Evolutionary conservation across 495 filamentous ascomycete species (phyloP).

Genomic region (Parmelia sp.): DNA sequence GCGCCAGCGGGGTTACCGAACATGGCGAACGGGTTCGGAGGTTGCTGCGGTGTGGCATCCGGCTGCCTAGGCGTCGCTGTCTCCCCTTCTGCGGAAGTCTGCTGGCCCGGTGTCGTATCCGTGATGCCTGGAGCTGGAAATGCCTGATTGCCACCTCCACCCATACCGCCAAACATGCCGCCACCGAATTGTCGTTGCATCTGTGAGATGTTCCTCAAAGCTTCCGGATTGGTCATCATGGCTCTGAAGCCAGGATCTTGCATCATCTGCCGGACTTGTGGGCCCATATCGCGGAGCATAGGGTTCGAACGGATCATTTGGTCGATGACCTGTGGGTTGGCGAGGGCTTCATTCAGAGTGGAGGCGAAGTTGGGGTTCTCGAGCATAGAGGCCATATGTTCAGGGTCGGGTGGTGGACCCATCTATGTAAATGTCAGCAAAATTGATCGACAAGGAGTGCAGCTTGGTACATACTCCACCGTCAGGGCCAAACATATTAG

Average conservation of each 20-base stretch:
- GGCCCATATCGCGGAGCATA: slow-evolving; percentile 74
- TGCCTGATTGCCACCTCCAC: slow-evolving; percentile 33
- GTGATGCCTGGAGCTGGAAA: slow-evolving; percentile 90
- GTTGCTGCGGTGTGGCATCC: slow-evolving; percentile 28
- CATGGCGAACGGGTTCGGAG: slow-evolving; percentile 30
- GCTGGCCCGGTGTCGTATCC: slow-evolving; percentile 53
- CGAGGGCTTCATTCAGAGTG: slow-evolving; percentile 85
- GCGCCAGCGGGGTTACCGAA: slow-evolving; percentile 30
- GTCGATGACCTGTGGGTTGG: slow-evolving; percentile 86
- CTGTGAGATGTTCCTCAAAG: slow-evolving; percentile 68
- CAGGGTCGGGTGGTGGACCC: slow-evolving; percentile 76
- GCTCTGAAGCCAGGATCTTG: slow-evolving; percentile 78
- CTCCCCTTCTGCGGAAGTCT: slow-evolving; percentile 27
- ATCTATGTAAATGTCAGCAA: slow-evolving; percentile 51
- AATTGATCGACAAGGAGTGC: neutral
- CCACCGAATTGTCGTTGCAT: slow-evolving; percentile 68
- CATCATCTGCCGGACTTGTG: slow-evolving; percentile 74
- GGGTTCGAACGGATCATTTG: slow-evolving; percentile 88
- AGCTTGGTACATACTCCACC: slow-evolving; percentile 71
- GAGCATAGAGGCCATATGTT: slow-evolving; percentile 76
- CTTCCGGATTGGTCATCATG: slow-evolving; percentile 92
- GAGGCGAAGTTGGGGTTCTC: slow-evolving; percentile 76
- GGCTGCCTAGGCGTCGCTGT: slow-evolving; percentile 36
- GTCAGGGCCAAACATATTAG: slow-evolving; percentile 89
- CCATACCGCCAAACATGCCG: slow-evolving; percentile 44